Percentiles rank a stretch among this genome's conserved stretches.
Conservation (phyloP, 1,284 basidiomycete species). For the Ustilago nuda region DNA sequence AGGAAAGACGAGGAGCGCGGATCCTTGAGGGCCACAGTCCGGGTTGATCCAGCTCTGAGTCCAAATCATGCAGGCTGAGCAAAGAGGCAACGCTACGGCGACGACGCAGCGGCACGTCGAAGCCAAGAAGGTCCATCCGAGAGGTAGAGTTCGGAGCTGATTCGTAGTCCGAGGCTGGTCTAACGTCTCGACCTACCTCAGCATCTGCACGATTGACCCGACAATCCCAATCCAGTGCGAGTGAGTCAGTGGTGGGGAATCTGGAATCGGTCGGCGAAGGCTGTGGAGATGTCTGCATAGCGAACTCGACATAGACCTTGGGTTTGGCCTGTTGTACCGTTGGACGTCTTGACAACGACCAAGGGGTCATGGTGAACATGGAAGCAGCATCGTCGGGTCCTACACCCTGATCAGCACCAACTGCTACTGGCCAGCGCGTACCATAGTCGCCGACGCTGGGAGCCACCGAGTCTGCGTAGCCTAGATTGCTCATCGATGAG, state of each 20-base stretch:
- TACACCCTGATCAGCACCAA: conserved; percentile 37
- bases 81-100: conserved; percentile 26
- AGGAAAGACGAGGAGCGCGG: conserved; percentile 46
- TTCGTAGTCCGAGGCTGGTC: neutral
- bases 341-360: conserved; percentile 11
- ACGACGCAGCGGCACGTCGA: conserved; percentile 58
- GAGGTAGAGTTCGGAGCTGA: neutral
- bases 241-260: conserved; percentile 69
- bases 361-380: neutral
- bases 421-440: conserved; percentile 37
- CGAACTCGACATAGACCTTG: conserved; percentile 50
- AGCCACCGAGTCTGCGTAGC: conserved; percentile 13
- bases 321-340: conserved; percentile 6
- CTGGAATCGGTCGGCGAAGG: conserved; percentile 84
- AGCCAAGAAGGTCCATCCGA: conserved; percentile 71
- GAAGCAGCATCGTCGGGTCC: conserved; percentile 16
- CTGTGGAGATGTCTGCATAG: conserved; percentile 69
- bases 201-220: conserved; percentile 55
- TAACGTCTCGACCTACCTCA: conserved; percentile 70
- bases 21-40: conserved; percentile 37
- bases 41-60: conserved; percentile 32
- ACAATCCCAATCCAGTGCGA: conserved; percentile 25
- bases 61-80: conserved; percentile 16
- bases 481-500: conserved; percentile 21
- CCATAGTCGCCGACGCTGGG: conserved; percentile 31